phyloP scores from a whole-genome alignment of 1,139 yeast species.

The Zhuliangozyma blackwelliae region DNA sequence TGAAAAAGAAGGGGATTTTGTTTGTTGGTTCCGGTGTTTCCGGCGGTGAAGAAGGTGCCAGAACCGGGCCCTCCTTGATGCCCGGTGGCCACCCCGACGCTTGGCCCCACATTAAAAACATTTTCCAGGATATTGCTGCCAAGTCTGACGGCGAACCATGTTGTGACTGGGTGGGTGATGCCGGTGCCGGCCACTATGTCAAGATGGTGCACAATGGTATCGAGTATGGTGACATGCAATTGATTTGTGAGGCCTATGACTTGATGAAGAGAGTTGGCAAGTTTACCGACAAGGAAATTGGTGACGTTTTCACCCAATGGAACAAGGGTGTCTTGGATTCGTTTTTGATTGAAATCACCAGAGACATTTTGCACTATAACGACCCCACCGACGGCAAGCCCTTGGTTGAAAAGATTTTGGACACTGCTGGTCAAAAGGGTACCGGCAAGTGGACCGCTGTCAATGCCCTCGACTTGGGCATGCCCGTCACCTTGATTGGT shows the following conservation, averaged over 20 bases:
- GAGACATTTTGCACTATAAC: conserved; percentile 84
- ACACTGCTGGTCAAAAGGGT: conserved; percentile 99
- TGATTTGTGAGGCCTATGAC: conserved; percentile 97
- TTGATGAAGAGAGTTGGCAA: conserved; percentile 93
- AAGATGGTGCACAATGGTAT: conserved; percentile 99
- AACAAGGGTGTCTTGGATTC: conserved; percentile 97
- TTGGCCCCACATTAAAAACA: conserved; percentile 97
- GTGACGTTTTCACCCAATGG: conserved; percentile 90
- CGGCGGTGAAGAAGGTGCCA: conserved; percentile 99
- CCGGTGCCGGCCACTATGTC: conserved; percentile 98
- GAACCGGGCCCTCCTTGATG: conserved; percentile 98
- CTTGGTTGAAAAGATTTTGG: conserved; percentile 92
- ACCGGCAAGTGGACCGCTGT: conserved; percentile 99
- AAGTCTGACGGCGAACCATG: conserved; percentile 98
- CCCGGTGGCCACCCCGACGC: conserved; percentile 99
- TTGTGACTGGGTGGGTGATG: conserved; percentile 99
- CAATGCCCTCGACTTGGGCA: conserved; percentile 95
- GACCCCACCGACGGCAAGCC: conserved; percentile 88
- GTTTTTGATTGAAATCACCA: conserved; percentile 93
- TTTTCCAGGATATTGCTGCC: conserved; percentile 95
- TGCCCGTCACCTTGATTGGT: conserved; percentile 97
- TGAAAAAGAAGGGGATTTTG: conserved; percentile 79
- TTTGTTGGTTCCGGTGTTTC: conserved; percentile 99
- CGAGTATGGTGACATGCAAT: conserved; percentile 99
- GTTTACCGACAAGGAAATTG: conserved; percentile 85